These are phyloP conservation scores for Flammula alnicola DNA, from an alignment of 1,284 basidiomycete species.

Conservation along the genomic window DNA sequence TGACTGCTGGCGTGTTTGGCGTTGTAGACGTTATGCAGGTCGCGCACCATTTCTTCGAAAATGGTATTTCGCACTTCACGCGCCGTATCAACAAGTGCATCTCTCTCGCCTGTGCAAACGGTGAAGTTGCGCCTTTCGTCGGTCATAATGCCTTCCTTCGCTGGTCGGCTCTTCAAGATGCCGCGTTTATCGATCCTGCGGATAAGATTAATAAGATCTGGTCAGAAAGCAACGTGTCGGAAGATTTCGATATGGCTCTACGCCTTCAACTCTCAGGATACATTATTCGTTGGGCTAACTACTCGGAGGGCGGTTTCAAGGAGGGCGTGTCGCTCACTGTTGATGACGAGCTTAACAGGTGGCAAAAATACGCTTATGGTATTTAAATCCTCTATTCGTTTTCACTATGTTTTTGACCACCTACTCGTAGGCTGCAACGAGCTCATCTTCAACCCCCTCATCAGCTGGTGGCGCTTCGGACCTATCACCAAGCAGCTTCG, in stretches of 20 bases:
- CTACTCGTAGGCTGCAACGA: conserved; percentile 59
- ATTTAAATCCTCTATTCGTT: conserved; percentile 25
- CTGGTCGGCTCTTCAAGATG: conserved; percentile 85
- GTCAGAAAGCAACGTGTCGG: conserved; percentile 84
- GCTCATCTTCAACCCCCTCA: conserved; percentile 78
- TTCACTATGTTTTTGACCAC: neutral
- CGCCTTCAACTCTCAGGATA: conserved; percentile 70
- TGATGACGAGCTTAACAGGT: conserved; percentile 82
- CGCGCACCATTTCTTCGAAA: conserved; percentile 85
- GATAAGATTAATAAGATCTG: conserved; percentile 77
- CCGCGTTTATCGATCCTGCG: conserved; percentile 68
- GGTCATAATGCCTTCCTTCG: conserved; percentile 89
- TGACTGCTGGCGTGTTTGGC: neutral
- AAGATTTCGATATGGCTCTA: conserved; percentile 81
- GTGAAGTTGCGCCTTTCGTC: conserved; percentile 85
- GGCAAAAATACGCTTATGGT: conserved; percentile 91
- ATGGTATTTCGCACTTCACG: conserved; percentile 83
- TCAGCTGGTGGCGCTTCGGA: conserved; percentile 72
- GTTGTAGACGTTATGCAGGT: conserved; percentile 77
- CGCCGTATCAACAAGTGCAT: conserved; percentile 61
- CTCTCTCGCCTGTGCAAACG: conserved; percentile 53
- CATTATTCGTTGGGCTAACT: conserved; percentile 84
- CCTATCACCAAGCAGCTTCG: conserved; percentile 81
- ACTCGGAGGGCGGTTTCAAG: conserved; percentile 80
- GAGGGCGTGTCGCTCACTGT: conserved; percentile 87